Evolutionary conservation across 768 basidiomycete genomes (phyloP).

Genomic region (Russula ochroleuca): DNA sequence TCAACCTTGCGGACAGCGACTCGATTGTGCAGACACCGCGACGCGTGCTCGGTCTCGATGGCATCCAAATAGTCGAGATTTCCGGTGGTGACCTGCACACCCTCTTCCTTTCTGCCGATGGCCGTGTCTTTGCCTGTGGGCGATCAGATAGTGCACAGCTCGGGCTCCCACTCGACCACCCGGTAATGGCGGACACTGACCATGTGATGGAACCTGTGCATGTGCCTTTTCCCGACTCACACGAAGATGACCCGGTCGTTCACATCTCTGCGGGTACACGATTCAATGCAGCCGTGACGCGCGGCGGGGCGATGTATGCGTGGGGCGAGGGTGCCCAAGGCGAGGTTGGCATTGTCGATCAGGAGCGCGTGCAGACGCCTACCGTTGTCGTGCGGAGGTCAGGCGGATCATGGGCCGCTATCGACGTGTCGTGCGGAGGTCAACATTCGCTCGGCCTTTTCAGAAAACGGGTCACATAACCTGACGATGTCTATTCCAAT

Average conservation of each 20-base stretch:
- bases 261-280: constrained; percentile 65
- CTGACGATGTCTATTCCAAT: not conserved
- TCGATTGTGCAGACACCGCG: constrained; percentile 60
- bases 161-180: constrained; percentile 69
- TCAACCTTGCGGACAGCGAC: constrained; percentile 42
- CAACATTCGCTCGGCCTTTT: constrained; percentile 60
- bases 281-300: constrained; percentile 67
- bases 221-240: constrained; percentile 54
- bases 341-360: constrained; percentile 56
- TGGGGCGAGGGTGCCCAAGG: constrained; percentile 81
- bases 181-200: constrained; percentile 53
- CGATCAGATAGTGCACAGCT: constrained; percentile 81
- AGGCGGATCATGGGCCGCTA: constrained; percentile 65
- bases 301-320: constrained; percentile 61
- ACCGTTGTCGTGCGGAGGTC: constrained; percentile 64
- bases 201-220: constrained; percentile 63
- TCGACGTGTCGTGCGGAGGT: constrained; percentile 67
- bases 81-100: constrained; percentile 85
- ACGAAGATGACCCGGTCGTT: constrained; percentile 54
- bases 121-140: constrained; percentile 83
- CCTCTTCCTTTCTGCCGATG: constrained; percentile 78
- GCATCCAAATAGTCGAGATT: constrained; percentile 60
- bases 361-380: constrained; percentile 60
- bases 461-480: constrained; percentile 22
- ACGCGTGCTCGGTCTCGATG: constrained; percentile 60